phyloP scores from a whole-genome alignment of 305 asterid species.

The Solanum hybrid region DNA sequence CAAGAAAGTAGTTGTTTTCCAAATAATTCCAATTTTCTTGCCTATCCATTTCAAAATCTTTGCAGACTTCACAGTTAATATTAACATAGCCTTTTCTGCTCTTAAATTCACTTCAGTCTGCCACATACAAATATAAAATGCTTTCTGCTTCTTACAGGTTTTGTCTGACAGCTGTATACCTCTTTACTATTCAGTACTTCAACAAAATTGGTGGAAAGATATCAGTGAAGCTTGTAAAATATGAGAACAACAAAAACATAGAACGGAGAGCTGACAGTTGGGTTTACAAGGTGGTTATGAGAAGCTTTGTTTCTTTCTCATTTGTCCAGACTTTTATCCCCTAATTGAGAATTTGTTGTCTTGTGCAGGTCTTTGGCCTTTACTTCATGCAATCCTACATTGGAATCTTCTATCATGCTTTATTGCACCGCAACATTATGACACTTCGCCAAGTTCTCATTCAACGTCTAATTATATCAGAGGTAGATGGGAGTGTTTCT shows the following conservation, averaged over 20 bases:
- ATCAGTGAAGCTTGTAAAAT: slow-evolving; percentile 72
- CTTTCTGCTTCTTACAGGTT: slow-evolving; percentile 43
- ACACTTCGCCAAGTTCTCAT: slow-evolving; percentile 82
- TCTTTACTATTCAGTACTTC: slow-evolving; percentile 77
- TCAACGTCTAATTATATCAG: slow-evolving; percentile 77
- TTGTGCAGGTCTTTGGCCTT: slow-evolving; percentile 79
- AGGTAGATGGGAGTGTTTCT: slow-evolving; percentile 36
- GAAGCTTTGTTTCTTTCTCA: background rate
- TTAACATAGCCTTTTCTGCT: background rate
- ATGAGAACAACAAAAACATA: slow-evolving; percentile 48
- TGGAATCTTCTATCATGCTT: slow-evolving; percentile 85
- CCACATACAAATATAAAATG: background rate
- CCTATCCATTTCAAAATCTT: background rate
- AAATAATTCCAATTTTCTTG: background rate
- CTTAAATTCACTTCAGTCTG: background rate
- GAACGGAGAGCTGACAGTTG: slow-evolving; percentile 81
- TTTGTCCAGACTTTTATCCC: background rate
- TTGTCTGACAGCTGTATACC: slow-evolving; percentile 64
- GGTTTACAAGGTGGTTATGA: slow-evolving; percentile 72
- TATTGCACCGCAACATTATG: slow-evolving; percentile 72
- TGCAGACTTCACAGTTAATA: background rate
- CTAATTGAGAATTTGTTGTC: background rate
- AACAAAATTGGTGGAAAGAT: slow-evolving; percentile 76
- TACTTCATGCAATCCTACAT: slow-evolving; percentile 95
- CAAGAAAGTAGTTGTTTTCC: background rate